phyloP scores from a whole-genome alignment of 2,329 filamentous ascomycete species.

The Fusarium nygamai region DNA sequence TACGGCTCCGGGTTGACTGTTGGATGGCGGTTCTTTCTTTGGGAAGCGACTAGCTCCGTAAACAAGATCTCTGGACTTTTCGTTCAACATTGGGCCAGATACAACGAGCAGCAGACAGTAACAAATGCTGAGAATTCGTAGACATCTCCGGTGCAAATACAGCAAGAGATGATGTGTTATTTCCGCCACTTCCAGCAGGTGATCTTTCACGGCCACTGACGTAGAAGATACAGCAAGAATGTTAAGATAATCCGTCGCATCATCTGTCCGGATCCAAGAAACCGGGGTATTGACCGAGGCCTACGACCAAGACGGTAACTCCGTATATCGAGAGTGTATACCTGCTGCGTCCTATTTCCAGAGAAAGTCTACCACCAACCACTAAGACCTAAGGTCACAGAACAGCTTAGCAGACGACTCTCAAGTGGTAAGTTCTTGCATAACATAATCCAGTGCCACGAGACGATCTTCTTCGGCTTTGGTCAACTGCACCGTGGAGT shows the following conservation, averaged over 20 bases:
- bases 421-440: rapidly evolving
- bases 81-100: rapidly evolving
- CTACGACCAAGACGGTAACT: not conserved
- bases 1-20: too few relatives aligned
- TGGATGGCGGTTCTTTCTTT: not conserved
- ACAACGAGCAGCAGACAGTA: rapidly evolving
- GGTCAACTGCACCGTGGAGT: not conserved
- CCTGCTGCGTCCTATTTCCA: not conserved
- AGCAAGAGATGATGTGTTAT: not conserved
- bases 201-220: not conserved
- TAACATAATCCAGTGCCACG: not conserved
- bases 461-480: not conserved
- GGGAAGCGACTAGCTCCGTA: not conserved
- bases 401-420: not conserved
- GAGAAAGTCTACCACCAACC: not conserved
- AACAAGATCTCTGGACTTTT: not conserved
- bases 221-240: not conserved
- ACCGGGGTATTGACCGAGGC: rapidly evolving
- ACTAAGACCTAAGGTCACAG: not conserved
- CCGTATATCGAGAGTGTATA: not conserved
- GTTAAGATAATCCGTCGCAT: not conserved
- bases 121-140: not conserved
- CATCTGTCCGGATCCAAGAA: not conserved
- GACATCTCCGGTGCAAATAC: not conserved
- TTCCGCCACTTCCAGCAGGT: not conserved